Base-by-base conservation (phyloP, 805 yeast genomes). In the Lipomyces starkeyi region DNA sequence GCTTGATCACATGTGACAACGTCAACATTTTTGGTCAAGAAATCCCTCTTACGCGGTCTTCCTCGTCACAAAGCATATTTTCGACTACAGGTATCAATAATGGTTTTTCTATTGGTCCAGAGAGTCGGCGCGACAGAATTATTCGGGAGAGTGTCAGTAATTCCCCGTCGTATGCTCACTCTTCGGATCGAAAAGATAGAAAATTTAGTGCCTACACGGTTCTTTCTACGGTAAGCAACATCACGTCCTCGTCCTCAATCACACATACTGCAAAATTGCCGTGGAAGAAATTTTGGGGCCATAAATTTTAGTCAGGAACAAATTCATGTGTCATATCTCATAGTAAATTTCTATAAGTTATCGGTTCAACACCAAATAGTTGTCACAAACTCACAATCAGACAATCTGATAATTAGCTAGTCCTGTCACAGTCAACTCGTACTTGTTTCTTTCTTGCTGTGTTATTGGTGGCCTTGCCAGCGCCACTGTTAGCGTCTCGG, bases 81-180 rank as follows among this genome's bases (percentile, higher is more conserved):
- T 11, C 40, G 4, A 37, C 13, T 53, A 53, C 22, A n/a, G 56
- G 56, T 9, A 53, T 11, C 17, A 25, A 25, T 25, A 53, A 29
- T 57, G 25, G 49, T 6, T 14, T 11, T 32, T 34, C 49, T 20
- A 14, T 32, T 11, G 60, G 60, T 2, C 60, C 60, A 11, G 60
- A 57, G n/a, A 22, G 60, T 20, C 60, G 60, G 49, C 22, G 60
- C 17, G 60, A 34, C 20, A 57, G 60, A 57, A 57, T 57, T 40
- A 57, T 57, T 32, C 29, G 57, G n/a, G 60, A 57, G 34, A 57
- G 60, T 11, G 55, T 20, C 9, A 20, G 22, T 57, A 29, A 22
- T 53, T 43, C 49, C 22, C 49, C 49, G 49, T 43, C 8, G 11
- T 3, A 17, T 43, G n/a, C 49, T 43, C 20, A 43, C 20, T n/a